Conservation (phyloP, 108 stramenopile species). For the Pseudonitzschia multistriata region DNA sequence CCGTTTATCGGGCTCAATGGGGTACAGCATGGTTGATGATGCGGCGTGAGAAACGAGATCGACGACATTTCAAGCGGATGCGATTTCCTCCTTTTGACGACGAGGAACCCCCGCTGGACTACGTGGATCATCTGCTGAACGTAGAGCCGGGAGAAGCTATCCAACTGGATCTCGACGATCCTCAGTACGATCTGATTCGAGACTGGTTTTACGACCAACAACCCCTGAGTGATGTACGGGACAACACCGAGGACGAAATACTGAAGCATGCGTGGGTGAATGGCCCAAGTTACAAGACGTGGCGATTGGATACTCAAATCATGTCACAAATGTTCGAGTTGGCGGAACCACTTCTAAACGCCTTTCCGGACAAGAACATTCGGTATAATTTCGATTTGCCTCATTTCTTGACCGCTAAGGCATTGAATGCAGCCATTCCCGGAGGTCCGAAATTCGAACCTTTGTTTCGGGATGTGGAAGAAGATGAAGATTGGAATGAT, state of each 20-base stretch:
- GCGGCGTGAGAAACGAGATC: conserved; percentile 98
- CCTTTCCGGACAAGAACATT: conserved; percentile 87
- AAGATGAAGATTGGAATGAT: conserved; percentile 99
- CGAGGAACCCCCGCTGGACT: conserved; percentile 99
- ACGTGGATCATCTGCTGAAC: conserved; percentile 97
- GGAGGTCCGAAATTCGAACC: conserved; percentile 99
- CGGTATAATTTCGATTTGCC: conserved; percentile 93
- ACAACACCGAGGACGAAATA: conserved; percentile 26
- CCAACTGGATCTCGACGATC: conserved; percentile 59
- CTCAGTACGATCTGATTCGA: conserved; percentile 56
- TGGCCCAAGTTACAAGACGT: conserved; percentile 91
- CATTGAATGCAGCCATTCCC: conserved; percentile 96
- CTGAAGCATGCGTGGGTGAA: conserved; percentile 83
- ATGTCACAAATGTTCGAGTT: conserved; percentile 94
- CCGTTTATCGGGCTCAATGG: conserved; percentile 98
- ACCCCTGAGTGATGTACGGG: conserved; percentile 51
- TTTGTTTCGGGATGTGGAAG: conserved; percentile 93
- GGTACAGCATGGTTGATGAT: conserved; percentile 99
- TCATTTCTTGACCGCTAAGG: conserved; percentile 97
- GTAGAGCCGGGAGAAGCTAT: conserved; percentile 89
- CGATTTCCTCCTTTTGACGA: conserved; percentile 99
- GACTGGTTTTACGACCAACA: conserved; percentile 87
- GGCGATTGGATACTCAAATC: conserved; percentile 92
- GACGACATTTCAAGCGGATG: conserved; percentile 99
- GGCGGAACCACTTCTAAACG: conserved; percentile 90